These are phyloP conservation scores for Starmerella etchellsii DNA, from an alignment of 805 yeast species.

Conservation along the genomic window DNA sequence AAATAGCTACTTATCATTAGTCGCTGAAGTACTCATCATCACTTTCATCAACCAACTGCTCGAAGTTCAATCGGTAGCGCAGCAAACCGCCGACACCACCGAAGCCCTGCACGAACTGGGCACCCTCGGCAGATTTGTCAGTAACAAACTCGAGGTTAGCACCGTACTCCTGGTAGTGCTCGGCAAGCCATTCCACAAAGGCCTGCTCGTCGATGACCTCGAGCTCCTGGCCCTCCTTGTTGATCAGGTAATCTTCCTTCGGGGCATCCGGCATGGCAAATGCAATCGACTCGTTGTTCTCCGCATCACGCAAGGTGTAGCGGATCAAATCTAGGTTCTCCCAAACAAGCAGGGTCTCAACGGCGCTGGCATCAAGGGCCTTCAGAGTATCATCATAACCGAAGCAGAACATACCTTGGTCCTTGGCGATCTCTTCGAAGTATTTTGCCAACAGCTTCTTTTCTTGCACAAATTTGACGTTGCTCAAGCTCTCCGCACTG, in stretches of 20 bases:
- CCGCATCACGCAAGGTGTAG: slow-evolving; percentile 70
- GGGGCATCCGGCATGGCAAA: slow-evolving; percentile 61
- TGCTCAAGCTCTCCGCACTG: slow-evolving; percentile 91
- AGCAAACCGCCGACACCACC: slow-evolving; percentile 98
- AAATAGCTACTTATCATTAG: slow-evolving; percentile 2
- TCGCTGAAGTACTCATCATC: slow-evolving; percentile 79
- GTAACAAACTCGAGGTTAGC: slow-evolving; percentile 93
- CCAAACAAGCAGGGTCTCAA: slow-evolving; percentile 82
- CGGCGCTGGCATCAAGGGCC: slow-evolving; percentile 92
- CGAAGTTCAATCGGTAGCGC: slow-evolving; percentile 94
- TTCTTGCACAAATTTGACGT: slow-evolving; percentile 96
- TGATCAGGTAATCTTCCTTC: slow-evolving; percentile 63
- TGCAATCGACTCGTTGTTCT: slow-evolving; percentile 61
- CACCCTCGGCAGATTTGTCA: slow-evolving; percentile 95
- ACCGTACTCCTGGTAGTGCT: slow-evolving; percentile 86
- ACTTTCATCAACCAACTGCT: slow-evolving; percentile 77
- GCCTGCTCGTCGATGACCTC: slow-evolving; percentile 76
- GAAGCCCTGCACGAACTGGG: slow-evolving; percentile 93
- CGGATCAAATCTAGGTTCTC: slow-evolving; percentile 82
- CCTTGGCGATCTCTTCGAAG: slow-evolving; percentile 96
- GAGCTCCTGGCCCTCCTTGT: slow-evolving; percentile 87
- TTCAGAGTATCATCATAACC: slow-evolving; percentile 94
- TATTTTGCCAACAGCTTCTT: slow-evolving; percentile 84
- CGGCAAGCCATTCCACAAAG: slow-evolving; percentile 95
- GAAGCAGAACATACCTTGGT: slow-evolving; percentile 93